Base-by-base conservation (phyloP, 495 filamentous ascomycete species). In the Aspergillus baeticus region DNA sequence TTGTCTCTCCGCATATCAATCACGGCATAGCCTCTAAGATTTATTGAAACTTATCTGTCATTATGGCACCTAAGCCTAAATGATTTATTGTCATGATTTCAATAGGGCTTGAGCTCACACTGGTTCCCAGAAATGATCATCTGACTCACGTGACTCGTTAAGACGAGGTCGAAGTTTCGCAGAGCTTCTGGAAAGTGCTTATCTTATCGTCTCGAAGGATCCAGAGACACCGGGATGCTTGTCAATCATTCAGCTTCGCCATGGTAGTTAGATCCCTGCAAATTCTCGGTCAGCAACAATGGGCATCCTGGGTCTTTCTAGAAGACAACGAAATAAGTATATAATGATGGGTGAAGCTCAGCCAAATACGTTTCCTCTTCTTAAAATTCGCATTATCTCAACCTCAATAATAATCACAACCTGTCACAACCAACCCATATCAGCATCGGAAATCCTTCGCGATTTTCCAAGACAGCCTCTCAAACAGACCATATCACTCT, bases 81-180 rank as follows among this genome's bases (percentile, higher is more conserved):
- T n/a, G n/a, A n/a, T n/a, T n/a, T n/a, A n/a, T n/a, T n/a, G n/a
- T n/a, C n/a, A n/a, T n/a, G n/a, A n/a, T n/a, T n/a, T n/a, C n/a
- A n/a, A n/a, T n/a, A n/a, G n/a, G n/a, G n/a, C n/a, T n/a, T n/a
- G n/a, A n/a, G n/a, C n/a, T n/a, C n/a, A n/a, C n/a, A n/a, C n/a
- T n/a, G n/a, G n/a, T n/a, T n/a, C n/a, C n/a, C n/a, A n/a, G n/a
- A n/a, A n/a, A n/a, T n/a, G n/a, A n/a, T n/a, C n/a, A n/a, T n/a
- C n/a, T n/a, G n/a, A n/a, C n/a, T 63, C 44, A 47, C 44, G 46
- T 49, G 29, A 36, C 31, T 53, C 33, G 21, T 58, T 52, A 55
- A 58, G 18, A 14, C 55, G 18, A 41, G 39, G 36, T 54, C 41
- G 58, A 61, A 59, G 3, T 10, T 38, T 51, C 58, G 41, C 44